These are phyloP conservation scores for Echeveria elegans DNA, from an alignment of 164 flowering plant species.

Conservation along the genomic window DNA sequence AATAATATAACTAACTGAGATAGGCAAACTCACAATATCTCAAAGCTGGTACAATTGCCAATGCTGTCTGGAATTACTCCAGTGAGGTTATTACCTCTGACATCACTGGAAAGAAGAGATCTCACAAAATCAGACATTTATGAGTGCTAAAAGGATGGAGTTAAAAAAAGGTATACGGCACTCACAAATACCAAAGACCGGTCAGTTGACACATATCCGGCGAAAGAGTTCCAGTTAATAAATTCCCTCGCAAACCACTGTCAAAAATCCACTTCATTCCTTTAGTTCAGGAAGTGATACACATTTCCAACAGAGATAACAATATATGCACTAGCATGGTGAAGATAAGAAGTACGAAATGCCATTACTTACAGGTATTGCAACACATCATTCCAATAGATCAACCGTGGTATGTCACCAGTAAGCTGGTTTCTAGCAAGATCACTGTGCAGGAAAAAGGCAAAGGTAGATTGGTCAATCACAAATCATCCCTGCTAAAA, in stretches of 20 bases:
- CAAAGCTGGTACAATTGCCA: constrained; percentile 94
- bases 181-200: constrained; percentile 95
- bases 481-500: not conserved
- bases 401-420: constrained; percentile 79
- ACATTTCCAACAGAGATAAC: not conserved
- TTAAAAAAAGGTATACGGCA: constrained; percentile 1
- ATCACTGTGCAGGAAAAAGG: constrained; percentile 32
- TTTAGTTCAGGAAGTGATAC: not conserved
- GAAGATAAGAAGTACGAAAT: not conserved
- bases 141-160: not conserved
- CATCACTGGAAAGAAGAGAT: constrained; percentile 46
- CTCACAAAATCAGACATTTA: not conserved
- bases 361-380: constrained; percentile 68
- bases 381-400: constrained; percentile 92
- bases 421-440: constrained; percentile 80
- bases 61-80: constrained; percentile 81
- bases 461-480: not conserved
- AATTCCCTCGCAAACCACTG: constrained; percentile 80
- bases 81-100: constrained; percentile 73
- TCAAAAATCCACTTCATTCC: not conserved
- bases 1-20: not conserved
- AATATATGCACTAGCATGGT: not conserved
- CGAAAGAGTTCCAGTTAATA: constrained; percentile 64
- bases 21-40: constrained; percentile 53
- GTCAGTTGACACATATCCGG: constrained; percentile 94